Base-by-base conservation (phyloP, 495 filamentous ascomycete genomes). In the Hamigera avellanea region DNA sequence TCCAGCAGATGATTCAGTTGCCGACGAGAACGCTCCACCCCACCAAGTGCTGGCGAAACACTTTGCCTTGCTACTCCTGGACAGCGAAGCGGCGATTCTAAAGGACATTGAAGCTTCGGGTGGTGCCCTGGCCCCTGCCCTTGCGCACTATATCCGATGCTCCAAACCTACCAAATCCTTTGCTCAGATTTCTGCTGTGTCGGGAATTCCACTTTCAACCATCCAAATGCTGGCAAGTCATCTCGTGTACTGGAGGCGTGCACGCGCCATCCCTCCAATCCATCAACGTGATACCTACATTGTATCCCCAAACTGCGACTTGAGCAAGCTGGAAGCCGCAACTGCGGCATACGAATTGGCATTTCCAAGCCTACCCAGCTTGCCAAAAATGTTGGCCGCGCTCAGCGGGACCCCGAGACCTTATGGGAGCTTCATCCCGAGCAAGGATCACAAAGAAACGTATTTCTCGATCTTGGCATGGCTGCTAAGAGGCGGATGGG, bases 251-350 rank as follows among this genome's bases (percentile, higher is more conserved):
- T 95, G 87, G 86, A 75, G 91, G 19, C 79, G 86, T 34, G 91
- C 88, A 25, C 81, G 89, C 26, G 80, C 88, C 19, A 93, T 98
- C 39, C 84, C 86, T 8, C 91, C 91, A 1, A 71, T 96, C 10
- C 86, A 95, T 45, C 81, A 80, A 23, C 67, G 88, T 21, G 86
- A 96, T 53, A 85, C 77, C n/a, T 98, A 95, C 56, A 81, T 95
- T 17, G 76, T 94, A 19, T 91, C 83, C 15, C 91, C 89, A 0
- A 94, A 94, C 53, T 87, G 85, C 34, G 83, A 94, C 46, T 69
- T 86, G 51, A 69, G 70, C 42, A 77, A 80, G 33, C 66, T 95
- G 0, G 72, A 76, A 23, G 57, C 69, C n/a, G 81, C 85, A 2
- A 76, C 75, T 14, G 60, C 70, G n/a, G 69, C 73, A 1, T 98